A percentile compares a stretch with the other conserved stretches of the same genome.
phyloP scores from a whole-genome alignment of 768 basidiomycete species.

The Leccinum broughii region DNA sequence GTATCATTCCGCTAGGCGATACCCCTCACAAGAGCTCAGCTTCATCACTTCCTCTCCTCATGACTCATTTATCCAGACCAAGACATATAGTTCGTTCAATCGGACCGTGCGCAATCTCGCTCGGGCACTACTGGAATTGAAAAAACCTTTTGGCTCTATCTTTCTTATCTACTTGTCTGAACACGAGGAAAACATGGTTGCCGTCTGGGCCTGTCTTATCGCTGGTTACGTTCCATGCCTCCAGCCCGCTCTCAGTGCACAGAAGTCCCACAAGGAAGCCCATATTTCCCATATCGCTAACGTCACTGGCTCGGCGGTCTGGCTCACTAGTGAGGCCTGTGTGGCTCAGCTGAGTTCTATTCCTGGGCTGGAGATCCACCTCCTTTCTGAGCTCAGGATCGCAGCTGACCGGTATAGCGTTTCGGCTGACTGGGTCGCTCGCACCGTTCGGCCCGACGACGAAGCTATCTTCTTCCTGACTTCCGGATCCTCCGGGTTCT shows the following conservation, averaged over 20 bases:
- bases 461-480: not conserved
- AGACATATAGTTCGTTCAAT: not conserved
- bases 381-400: constrained; percentile 20
- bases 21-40: constrained; percentile 24
- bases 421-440: constrained; percentile 11
- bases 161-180: not conserved
- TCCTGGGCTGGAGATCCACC: constrained; percentile 16
- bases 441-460: not conserved
- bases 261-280: not conserved
- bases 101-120: not conserved
- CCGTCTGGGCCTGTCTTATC: constrained; percentile 1
- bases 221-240: constrained; percentile 1
- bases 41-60: constrained; percentile 30
- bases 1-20: constrained; percentile 17
- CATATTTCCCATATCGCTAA: constrained; percentile 14
- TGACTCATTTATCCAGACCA: constrained; percentile 21
- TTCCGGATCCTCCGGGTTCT: not conserved
- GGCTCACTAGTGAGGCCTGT: constrained; percentile 26
- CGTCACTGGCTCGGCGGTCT: constrained; percentile 18
- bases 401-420: constrained; percentile 19
- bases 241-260: not conserved
- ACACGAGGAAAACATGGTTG: not conserved
- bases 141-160: not conserved
- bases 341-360: constrained; percentile 14
- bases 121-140: not conserved